Evolutionary conservation across 208 protist species (phyloP).

Genomic region (Trypanosoma brucei): DNA sequence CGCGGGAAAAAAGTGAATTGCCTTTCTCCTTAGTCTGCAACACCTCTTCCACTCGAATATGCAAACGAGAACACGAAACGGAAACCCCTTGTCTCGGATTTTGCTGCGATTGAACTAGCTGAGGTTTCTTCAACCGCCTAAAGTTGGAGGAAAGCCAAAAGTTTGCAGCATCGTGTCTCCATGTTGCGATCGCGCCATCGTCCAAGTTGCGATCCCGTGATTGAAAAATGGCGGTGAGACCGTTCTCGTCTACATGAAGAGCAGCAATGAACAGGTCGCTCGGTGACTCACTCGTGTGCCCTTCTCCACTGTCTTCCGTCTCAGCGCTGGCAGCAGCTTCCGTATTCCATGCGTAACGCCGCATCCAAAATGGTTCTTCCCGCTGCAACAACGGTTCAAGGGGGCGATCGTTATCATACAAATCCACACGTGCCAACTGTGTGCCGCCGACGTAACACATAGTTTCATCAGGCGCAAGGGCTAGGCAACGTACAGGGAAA

Average conservation of each 20-base stretch:
- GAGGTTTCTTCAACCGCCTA: neutral
- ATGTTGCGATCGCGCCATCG: conserved; percentile 10
- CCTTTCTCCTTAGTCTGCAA: neutral
- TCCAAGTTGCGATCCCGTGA: neutral
- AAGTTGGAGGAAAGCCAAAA: conserved; percentile 23
- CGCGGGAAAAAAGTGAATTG: conserved; percentile 3
- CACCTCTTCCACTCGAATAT: conserved; percentile 2
- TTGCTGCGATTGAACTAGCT: neutral
- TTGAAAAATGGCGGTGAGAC: conserved; percentile 8
- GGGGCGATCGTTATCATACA: conserved; percentile 26
- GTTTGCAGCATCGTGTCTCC: conserved; percentile 9
- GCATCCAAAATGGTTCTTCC: conserved; percentile 15
- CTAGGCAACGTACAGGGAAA: conserved; percentile 42
- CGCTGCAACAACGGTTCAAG: conserved; percentile 13
- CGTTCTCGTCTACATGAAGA: conserved; percentile 1
- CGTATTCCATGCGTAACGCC: conserved; percentile 13
- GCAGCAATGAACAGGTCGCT: conserved; percentile 15
- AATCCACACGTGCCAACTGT: conserved; percentile 39
- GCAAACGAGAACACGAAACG: neutral
- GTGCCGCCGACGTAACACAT: conserved; percentile 54
- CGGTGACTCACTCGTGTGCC: conserved; percentile 2
- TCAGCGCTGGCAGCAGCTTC: neutral
- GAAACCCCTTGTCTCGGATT: neutral
- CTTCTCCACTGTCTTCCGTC: neutral
- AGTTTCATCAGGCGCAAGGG: conserved; percentile 63